phyloP scores from a whole-genome alignment of 1,284 basidiomycete species.

The Spongiforma sp. region DNA sequence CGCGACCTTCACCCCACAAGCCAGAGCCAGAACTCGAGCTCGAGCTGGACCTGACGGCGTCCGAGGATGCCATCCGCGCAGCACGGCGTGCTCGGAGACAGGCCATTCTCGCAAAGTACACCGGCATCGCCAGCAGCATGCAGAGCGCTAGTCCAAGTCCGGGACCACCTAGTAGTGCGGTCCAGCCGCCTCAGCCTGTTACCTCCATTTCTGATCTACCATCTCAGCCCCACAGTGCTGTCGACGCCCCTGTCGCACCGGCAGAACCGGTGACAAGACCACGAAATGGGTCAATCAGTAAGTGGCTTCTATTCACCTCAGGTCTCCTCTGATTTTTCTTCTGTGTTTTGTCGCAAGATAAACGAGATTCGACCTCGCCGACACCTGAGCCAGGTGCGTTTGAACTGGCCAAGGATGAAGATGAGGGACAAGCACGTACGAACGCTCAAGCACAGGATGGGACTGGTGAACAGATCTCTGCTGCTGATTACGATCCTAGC shows the following conservation, averaged over 20 bases:
- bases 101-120: slow-evolving; percentile 87
- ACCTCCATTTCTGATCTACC: slow-evolving; percentile 63
- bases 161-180: slow-evolving; percentile 73
- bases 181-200: slow-evolving; percentile 65
- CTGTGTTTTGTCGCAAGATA: slow-evolving; percentile 36
- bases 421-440: slow-evolving; percentile 50
- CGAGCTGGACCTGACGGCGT: slow-evolving; percentile 60
- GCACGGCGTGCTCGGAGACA: slow-evolving; percentile 82
- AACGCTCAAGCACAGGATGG: slow-evolving; percentile 50
- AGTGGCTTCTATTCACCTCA: slow-evolving; percentile 18
- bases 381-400: slow-evolving; percentile 58
- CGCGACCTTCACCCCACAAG: slow-evolving; percentile 33
- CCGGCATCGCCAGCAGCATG: slow-evolving; percentile 49
- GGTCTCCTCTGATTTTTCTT: slow-evolving; percentile 6
- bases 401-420: slow-evolving; percentile 63
- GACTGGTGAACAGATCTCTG: slow-evolving; percentile 76
- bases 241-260: slow-evolving; percentile 38
- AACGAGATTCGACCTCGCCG: slow-evolving; percentile 57
- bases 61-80: slow-evolving; percentile 76
- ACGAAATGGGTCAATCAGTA: slow-evolving; percentile 35
- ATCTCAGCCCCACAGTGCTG: slow-evolving; percentile 57
- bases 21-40: slow-evolving; percentile 59
- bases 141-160: slow-evolving; percentile 56
- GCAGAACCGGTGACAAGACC: slow-evolving; percentile 13
- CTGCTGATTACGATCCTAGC: slow-evolving; percentile 94